phyloP scores from a whole-genome alignment of 148 eudicot species.

The Rhododendron griersonianum region DNA sequence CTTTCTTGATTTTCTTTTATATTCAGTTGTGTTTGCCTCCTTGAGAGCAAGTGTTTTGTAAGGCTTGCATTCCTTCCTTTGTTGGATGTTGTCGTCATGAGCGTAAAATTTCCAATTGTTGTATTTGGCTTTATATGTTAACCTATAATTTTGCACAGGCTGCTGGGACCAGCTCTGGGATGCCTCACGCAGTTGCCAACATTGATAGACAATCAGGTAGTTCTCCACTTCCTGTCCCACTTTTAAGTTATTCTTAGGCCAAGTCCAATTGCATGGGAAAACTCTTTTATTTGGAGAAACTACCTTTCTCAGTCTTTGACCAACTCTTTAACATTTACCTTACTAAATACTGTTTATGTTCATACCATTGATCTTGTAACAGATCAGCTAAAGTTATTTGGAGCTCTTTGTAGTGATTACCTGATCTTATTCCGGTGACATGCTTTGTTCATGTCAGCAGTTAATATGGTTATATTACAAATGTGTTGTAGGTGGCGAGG shows the following conservation, averaged over 20 bases:
- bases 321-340: neutral
- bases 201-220: slow-evolving; percentile 66
- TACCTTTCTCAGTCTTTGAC: neutral
- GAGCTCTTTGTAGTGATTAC: neutral
- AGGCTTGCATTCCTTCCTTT: neutral
- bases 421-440: neutral
- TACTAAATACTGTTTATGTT: neutral
- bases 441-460: neutral
- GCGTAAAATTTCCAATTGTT: neutral
- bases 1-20: no score
- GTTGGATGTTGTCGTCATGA: neutral
- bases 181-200: slow-evolving; percentile 49
- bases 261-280: neutral
- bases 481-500: slow-evolving; percentile 49
- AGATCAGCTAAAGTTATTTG: neutral
- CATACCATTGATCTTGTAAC: neutral
- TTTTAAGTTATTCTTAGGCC: neutral
- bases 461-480: neutral
- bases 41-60: neutral
- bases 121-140: neutral
- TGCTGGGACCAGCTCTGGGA: slow-evolving; percentile 80
- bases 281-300: neutral
- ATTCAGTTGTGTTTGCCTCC: neutral
- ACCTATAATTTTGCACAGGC: slow-evolving; percentile 39
- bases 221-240: neutral